Conservation (phyloP, 2,329 filamentous ascomycete species). For the Cladophialophora immunda region DNA sequence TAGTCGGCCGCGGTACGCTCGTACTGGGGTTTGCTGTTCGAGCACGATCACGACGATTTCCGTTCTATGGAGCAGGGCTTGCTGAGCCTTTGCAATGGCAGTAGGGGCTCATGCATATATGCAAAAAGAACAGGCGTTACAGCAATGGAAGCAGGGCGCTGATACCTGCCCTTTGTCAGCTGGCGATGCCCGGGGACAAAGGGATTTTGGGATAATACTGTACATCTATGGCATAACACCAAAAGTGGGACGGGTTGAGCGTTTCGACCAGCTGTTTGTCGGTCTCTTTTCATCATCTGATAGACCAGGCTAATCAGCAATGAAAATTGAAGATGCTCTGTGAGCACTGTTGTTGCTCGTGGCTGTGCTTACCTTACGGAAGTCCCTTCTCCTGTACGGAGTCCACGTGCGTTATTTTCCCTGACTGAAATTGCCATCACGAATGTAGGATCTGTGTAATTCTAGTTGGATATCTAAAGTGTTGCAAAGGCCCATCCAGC, state of each 20-base stretch:
- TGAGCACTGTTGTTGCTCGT: not conserved
- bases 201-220: slow-evolving; percentile 33
- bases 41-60: slow-evolving; percentile 26
- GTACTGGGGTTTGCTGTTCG: slow-evolving; percentile 8
- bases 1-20: slow-evolving; percentile 4
- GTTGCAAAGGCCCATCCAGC: not conserved
- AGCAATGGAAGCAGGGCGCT: slow-evolving; percentile 3
- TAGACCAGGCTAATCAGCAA: slow-evolving; percentile 33
- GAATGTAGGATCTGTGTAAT: not conserved
- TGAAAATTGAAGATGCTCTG: slow-evolving; percentile 21
- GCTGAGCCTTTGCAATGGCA: not conserved
- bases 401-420: not conserved
- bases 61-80: slow-evolving; percentile 5
- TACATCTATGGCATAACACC: slow-evolving; percentile 31
- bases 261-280: slow-evolving; percentile 24
- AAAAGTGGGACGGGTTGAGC: slow-evolving; percentile 25
- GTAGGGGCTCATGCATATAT: slow-evolving; percentile 8
- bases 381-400: not conserved
- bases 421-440: not conserved
- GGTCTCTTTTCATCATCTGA: slow-evolving; percentile 16
- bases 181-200: slow-evolving; percentile 11
- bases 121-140: slow-evolving; percentile 28
- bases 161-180: not conserved
- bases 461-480: not conserved
- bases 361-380: slow-evolving; percentile 3